Base-by-base conservation (phyloP, 345 rosid genomes). In the Sapria himalayana region DNA sequence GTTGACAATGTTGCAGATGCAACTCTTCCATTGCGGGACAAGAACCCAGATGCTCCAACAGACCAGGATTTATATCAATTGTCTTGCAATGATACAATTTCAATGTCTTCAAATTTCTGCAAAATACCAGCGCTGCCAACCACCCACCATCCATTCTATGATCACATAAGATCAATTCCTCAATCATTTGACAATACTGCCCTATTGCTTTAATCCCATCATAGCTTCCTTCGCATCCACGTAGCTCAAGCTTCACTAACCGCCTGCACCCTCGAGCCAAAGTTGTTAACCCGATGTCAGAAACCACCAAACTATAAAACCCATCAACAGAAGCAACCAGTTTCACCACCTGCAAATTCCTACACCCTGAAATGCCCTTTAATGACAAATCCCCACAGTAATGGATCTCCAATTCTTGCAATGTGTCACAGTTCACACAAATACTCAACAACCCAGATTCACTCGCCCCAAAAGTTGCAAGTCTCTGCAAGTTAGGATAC, bases 151-250 rank as follows among this genome's bases (percentile, higher is more conserved):
- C 96, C 99, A 91, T 80, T 59, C 73, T 60, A 50, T 91, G 96
- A 75, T 84, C 80, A 50, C 51, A 60, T 41, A 91, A 43, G 13
- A 74, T 64, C 55, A 91, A 60, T 36, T 91, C 96, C 65, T 84
- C 99, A 2, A 84, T 78, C 99, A 91, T 80, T 48, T 73, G 85
- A 48, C 99, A 91, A 39, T 95, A 84, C 52, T 75, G 76, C 4
- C 93, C 99, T 2, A 91, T 71, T 4, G 94, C 99, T 41, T 80
- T 91, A 31, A 84, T 67, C 69, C 96, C 99, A 47, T 77, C 92
- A 16, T 71, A 84, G 29, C 96, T 82, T 35, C 99, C 99, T 50
- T 71, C 76, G 23, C 99, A 84, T 21, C 96, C 81, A 41, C 59
- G 55, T 4, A 84, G 74, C 67, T 91, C 96, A 33, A 91, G 78